These are phyloP conservation scores for Podaxis carcinomalis DNA, from an alignment of 768 basidiomycete genomes.

Conservation along the genomic window DNA sequence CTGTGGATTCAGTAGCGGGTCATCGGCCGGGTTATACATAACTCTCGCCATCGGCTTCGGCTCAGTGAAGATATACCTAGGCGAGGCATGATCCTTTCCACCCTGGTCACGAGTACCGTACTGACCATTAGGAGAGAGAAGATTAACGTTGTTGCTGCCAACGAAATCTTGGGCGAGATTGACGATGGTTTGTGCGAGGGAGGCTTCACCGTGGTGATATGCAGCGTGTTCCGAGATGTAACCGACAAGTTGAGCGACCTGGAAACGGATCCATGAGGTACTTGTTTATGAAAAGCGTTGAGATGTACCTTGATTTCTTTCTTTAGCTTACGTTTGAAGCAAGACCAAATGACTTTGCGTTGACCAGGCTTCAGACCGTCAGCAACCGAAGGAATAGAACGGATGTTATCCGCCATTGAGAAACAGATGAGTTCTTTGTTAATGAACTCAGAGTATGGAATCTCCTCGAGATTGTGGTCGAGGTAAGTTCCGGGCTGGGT, in stretches of 20 bases:
- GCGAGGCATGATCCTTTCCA: conserved; percentile 94
- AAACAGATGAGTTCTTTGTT: conserved; percentile 97
- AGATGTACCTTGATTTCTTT: conserved; percentile 77
- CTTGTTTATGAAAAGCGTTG: neutral
- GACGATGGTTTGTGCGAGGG: conserved; percentile 86
- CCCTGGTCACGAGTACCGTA: conserved; percentile 92
- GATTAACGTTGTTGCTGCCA: conserved; percentile 92
- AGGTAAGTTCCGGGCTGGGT: conserved; percentile 87
- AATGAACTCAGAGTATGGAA: conserved; percentile 92
- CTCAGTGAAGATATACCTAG: conserved; percentile 93
- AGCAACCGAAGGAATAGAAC: conserved; percentile 91
- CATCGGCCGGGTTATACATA: conserved; percentile 81
- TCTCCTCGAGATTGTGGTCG: conserved; percentile 82
- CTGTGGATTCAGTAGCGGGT: conserved; percentile 77
- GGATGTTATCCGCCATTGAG: conserved; percentile 99
- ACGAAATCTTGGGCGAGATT: conserved; percentile 92
- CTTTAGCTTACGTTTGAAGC: conserved; percentile 92
- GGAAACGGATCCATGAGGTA: neutral
- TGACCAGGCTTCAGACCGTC: conserved; percentile 98
- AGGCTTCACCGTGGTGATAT: conserved; percentile 95
- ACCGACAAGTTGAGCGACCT: conserved; percentile 94
- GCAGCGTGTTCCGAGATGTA: conserved; percentile 92
- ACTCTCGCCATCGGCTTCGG: conserved; percentile 68
- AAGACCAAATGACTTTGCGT: conserved; percentile 93
- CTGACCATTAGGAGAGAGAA: conserved; percentile 86